Percentiles rank a stretch among this genome's conserved stretches.
Conservation (phyloP, 306 rosid genomes). For the Pterocarpus macrocarpus region DNA sequence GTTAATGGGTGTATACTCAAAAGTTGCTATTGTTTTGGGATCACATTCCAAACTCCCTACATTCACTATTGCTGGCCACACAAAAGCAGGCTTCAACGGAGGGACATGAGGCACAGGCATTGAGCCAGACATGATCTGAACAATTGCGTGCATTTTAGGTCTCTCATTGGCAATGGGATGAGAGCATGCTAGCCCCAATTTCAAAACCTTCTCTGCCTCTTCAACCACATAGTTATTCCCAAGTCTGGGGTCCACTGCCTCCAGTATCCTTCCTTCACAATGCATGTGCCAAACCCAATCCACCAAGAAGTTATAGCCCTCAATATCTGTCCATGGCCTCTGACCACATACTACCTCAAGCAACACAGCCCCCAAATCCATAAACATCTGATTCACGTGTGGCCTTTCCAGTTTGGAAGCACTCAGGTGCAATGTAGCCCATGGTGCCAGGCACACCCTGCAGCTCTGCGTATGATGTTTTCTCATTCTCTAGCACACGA, state of each 20-base stretch:
- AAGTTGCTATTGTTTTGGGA: slow-evolving; percentile 23
- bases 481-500: slow-evolving; percentile 72
- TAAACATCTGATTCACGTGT: slow-evolving; percentile 71
- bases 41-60: slow-evolving; percentile 38
- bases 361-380: slow-evolving; percentile 71
- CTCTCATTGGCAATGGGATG: slow-evolving; percentile 54
- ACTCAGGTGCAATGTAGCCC: slow-evolving; percentile 86
- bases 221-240: slow-evolving; percentile 56
- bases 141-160: slow-evolving; percentile 41
- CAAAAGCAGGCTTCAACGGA: slow-evolving; percentile 71
- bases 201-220: slow-evolving; percentile 63
- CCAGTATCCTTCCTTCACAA: slow-evolving; percentile 56
- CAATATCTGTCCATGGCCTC: slow-evolving; percentile 69
- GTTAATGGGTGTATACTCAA: slow-evolving; percentile 38
- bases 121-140: no score
- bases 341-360: slow-evolving; percentile 76
- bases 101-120: slow-evolving; percentile 45
- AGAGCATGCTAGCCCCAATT: no score
- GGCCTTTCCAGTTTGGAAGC: slow-evolving; percentile 80
- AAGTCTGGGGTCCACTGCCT: slow-evolving; percentile 66
- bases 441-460: slow-evolving; percentile 75
- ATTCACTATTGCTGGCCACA: slow-evolving; percentile 65
- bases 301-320: slow-evolving; percentile 56
- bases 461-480: slow-evolving; percentile 66
- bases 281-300: slow-evolving; percentile 85